Base-by-base conservation (phyloP, 2,329 filamentous ascomycete genomes). In the Colletotrichum sp. region DNA sequence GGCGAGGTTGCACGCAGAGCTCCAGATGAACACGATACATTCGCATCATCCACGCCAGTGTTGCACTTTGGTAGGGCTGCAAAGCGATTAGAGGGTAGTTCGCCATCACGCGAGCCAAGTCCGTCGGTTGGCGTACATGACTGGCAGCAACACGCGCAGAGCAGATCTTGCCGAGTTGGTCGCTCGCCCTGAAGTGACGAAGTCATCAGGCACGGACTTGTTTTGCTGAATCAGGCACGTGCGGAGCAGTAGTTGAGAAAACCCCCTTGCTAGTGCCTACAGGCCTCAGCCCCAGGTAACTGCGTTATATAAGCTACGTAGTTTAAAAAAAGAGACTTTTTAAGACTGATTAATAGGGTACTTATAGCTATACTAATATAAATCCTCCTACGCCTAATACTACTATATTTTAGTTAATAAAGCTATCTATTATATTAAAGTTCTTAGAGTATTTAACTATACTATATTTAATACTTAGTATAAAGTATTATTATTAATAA, bases 151-250 rank as follows among this genome's bases (percentile, higher is more conserved):
- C 34, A 74, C 48, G 59, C 65, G 70, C 70, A 65, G 19, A 39
- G 74, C 22, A 74, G 74, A 76, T 74, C 64, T 65, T 76, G 70
- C 64, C 64, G 16, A 27, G 30, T 71, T 74, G 25, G 68, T 74
- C 67, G 73, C 44, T 68, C 63, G 39, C 57, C 25, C 30, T 22
- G 59, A 25, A 68, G 13, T 22, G 70, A 48, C n/a, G 39, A 60
- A 68, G 70, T 73, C 70, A 74, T 32, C 59, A 69, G 44, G 59
- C 70, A 73, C 70, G 22, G 34, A 32, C 64, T 61, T 57, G 22
- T 32, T 55, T 25, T 48, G 44, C 57, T 65, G 70, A 73, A 64
- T 36, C 64, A 68, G 48, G 70, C 73, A 73, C 70, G 70, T 73
- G 73, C 59, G 13, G 64, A 65, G 70, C 34, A 64, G 61, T 59